phyloP scores from a whole-genome alignment of 306 rosid species.

The Casuarina equisetifolia region DNA sequence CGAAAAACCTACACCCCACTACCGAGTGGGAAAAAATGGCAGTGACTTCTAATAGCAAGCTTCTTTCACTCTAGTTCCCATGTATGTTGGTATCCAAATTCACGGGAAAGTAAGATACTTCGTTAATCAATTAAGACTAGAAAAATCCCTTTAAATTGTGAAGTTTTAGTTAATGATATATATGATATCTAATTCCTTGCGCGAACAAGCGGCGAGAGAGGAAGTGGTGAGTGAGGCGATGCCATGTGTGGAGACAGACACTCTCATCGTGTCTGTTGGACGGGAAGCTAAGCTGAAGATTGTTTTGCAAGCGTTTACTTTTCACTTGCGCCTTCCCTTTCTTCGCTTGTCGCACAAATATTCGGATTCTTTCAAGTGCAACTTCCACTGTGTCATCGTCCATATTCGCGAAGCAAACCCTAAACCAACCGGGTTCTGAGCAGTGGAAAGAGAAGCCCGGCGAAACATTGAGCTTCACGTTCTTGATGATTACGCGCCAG shows the following conservation, averaged over 20 bases:
- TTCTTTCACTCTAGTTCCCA: neutral
- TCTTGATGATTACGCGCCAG: constrained; percentile 62
- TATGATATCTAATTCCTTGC: constrained; percentile 24
- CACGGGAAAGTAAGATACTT: constrained; percentile 14
- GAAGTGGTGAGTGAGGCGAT: constrained; percentile 77
- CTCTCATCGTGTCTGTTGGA: constrained; percentile 51
- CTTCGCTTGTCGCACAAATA: constrained; percentile 45
- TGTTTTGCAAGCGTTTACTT: constrained; percentile 37
- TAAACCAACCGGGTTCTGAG: constrained; percentile 83
- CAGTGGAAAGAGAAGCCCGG: constrained; percentile 85
- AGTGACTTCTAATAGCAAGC: neutral
- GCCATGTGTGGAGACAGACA: constrained; percentile 53
- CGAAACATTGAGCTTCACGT: constrained; percentile 89
- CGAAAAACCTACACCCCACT: neutral
- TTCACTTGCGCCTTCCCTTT: constrained; percentile 3
- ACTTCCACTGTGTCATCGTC: constrained; percentile 62
- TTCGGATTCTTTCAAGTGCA: constrained; percentile 60
- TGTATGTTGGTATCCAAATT: neutral
- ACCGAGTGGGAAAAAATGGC: neutral
- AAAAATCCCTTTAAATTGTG: no score
- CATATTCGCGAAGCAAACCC: constrained; percentile 95
- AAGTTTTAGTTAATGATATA: neutral
- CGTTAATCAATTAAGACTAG: no score
- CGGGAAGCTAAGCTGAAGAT: constrained; percentile 56
- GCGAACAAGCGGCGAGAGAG: constrained; percentile 76